A percentile compares a stretch with the other conserved stretches of the same genome.
Conservation (phyloP, 2,329 filamentous ascomycete genomes). For the Myriangium duriaei region DNA sequence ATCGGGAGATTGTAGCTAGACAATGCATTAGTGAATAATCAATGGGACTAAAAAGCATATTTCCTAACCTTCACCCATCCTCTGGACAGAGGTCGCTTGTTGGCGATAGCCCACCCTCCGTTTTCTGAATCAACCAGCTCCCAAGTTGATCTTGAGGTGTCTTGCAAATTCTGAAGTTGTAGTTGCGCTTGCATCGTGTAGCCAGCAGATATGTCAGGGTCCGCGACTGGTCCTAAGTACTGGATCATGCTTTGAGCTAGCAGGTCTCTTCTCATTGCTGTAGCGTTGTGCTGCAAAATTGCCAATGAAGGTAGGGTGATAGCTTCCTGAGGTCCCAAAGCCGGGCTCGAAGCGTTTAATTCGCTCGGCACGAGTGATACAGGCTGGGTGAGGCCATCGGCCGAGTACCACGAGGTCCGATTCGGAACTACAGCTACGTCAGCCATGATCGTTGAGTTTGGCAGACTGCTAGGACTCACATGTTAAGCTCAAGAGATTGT, state of each 20-base stretch:
- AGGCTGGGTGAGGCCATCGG: neutral
- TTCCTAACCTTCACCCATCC: conserved; percentile 24
- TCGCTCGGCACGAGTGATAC: neutral
- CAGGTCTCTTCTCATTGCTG: conserved; percentile 12
- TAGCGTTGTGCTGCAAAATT: conserved; percentile 13
- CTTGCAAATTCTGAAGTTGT: conserved; percentile 15
- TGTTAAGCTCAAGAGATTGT: conserved; percentile 21
- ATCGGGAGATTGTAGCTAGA: conserved; percentile 25
- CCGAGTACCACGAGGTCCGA: conserved; percentile 2
- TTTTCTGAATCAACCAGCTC: conserved; percentile 22
- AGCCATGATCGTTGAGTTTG: conserved; percentile 1
- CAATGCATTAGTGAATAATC: neutral
- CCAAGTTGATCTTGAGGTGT: conserved; percentile 16
- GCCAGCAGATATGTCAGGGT: conserved; percentile 16
- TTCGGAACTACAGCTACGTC: conserved; percentile 9
- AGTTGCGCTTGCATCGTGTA: conserved; percentile 17
- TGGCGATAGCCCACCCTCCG: conserved; percentile 20
- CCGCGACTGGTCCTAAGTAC: conserved; percentile 13
- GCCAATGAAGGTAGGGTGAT: conserved; percentile 20
- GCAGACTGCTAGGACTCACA: conserved; percentile 3
- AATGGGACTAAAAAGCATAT: neutral
- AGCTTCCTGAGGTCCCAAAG: conserved; percentile 15
- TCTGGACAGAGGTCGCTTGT: conserved; percentile 33
- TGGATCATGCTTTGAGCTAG: conserved; percentile 14
- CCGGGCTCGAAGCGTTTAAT: conserved; percentile 1